These are phyloP conservation scores for Strigomonas oncopelti DNA, from an alignment of 208 protist genomes.

Conservation along the genomic window DNA sequence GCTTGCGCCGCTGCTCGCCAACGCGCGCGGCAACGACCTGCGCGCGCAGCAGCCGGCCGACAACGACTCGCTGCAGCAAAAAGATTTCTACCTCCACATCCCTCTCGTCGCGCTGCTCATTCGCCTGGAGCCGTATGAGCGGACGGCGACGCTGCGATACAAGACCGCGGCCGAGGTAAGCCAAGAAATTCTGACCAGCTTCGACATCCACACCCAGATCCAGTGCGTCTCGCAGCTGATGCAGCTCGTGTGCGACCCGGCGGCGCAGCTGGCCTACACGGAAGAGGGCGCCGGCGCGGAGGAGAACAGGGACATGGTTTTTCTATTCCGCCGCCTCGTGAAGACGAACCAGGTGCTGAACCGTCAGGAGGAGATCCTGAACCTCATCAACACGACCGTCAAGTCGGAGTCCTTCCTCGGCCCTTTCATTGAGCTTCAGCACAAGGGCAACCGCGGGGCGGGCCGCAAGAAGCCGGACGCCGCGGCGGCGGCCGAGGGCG, in stretches of 20 bases:
- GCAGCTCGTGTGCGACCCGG: constrained; percentile 69
- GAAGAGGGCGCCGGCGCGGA: constrained; percentile 9
- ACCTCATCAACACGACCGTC: constrained; percentile 73
- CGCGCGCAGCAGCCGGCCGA: constrained; percentile 10
- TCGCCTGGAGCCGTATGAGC: constrained; percentile 60
- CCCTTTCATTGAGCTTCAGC: constrained; percentile 83
- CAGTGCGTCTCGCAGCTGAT: constrained; percentile 75
- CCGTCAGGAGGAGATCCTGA: constrained; percentile 76
- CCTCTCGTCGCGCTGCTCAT: constrained; percentile 79
- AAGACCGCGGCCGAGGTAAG: constrained; percentile 73
- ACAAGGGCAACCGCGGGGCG: constrained; percentile 21
- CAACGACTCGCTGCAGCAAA: constrained; percentile 1
- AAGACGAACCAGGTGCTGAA: constrained; percentile 89
- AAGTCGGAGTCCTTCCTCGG: constrained; percentile 82
- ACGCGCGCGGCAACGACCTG: constrained; percentile 3
- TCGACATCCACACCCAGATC: constrained; percentile 81
- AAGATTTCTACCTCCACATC: constrained; percentile 59
- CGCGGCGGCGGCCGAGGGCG: constrained; percentile 14
- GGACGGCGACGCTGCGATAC: constrained; percentile 53
- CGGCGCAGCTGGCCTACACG: constrained; percentile 34
- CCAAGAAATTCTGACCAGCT: constrained; percentile 68
- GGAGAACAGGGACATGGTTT: constrained; percentile 29
- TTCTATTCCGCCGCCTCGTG: constrained; percentile 72
- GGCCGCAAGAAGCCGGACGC: constrained; percentile 9
- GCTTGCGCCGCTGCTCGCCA: constrained; percentile 61